Base-by-base conservation (phyloP, 768 basidiomycete species). In the Kwoniella bestiolae region DNA sequence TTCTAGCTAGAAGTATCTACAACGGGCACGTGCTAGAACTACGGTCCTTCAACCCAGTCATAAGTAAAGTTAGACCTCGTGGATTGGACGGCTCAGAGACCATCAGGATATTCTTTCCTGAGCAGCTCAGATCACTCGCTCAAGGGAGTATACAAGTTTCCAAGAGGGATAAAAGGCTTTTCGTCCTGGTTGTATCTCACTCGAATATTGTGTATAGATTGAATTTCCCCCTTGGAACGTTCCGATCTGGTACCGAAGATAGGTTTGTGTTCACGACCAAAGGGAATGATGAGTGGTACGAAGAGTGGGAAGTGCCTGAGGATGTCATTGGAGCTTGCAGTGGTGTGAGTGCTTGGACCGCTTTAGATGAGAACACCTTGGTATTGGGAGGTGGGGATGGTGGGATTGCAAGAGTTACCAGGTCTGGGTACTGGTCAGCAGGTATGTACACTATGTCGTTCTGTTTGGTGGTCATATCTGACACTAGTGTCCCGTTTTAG, bases 21-120 rank as follows among this genome's bases (percentile, higher is more conserved):
- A 78, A 80, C 57, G 77, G 73, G 18, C 69, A 74, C 47, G 68
- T 63, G 11, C 67, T 80, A 25, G 79, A 80, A 52, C 68, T 80
- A 1, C 46, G 79, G 14, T 52, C 64, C 5, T 65, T 71, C 46
- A 52, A 60, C 21, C 34, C 69, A 1, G 31, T 32, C 4, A 58
- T 68, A 31, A 59, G 41, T 26, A 53, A 51, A 23, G 45, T 56
- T 34, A 45, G 51, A 47, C 38, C 59, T 18, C 59, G 58, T 18
- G 53, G 51, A 21, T 26, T 41, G 5, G 46, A 47, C 8, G 72
- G 72, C 0, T 63, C 70, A 49, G 72, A 72, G 23, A 66, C 55
- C 5, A 35, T 80, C 9, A 57, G 77, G 25, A 70, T 80, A 52
- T 60, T 63, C 60, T 78, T 80, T 56, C 73, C 79, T 14, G 72